These are phyloP conservation scores for Pyrrhoderma noxium DNA, from an alignment of 1,284 basidiomycete genomes.

Conservation along the genomic window DNA sequence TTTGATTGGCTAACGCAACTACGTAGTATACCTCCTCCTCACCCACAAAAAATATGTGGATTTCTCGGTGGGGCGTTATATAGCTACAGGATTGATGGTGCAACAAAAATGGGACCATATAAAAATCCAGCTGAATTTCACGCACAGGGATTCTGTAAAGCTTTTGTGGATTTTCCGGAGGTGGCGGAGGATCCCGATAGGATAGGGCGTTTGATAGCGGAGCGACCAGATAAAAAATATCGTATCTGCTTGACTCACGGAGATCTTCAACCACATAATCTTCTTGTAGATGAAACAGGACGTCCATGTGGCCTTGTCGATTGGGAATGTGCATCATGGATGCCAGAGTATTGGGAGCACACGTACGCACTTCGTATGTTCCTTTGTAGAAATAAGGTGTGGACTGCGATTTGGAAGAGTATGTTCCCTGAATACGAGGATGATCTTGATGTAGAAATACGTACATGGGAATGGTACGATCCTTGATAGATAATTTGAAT, in stretches of 20 bases:
- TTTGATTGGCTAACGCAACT: slow-evolving; percentile 5
- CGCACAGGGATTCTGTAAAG: background rate
- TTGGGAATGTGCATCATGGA: slow-evolving; percentile 19
- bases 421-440: slow-evolving; percentile 3
- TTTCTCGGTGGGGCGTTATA: slow-evolving; percentile 10
- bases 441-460: slow-evolving; percentile 2
- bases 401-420: background rate
- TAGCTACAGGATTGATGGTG: background rate
- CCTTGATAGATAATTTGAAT: no score
- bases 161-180: background rate
- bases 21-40: slow-evolving; percentile 10
- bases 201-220: background rate
- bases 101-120: background rate
- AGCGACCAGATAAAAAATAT: slow-evolving; percentile 3
- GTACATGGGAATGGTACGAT: background rate
- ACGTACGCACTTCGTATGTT: background rate
- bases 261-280: slow-evolving; percentile 18
- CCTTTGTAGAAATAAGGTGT: background rate
- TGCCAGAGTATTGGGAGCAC: slow-evolving; percentile 20
- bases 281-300: slow-evolving; percentile 18
- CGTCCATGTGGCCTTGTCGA: slow-evolving; percentile 18
- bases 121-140: background rate
- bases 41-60: slow-evolving; percentile 3
- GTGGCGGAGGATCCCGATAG: background rate
- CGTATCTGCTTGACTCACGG: slow-evolving; percentile 18